Base-by-base conservation (phyloP, 345 rosid species). In the Camelina hispida region DNA sequence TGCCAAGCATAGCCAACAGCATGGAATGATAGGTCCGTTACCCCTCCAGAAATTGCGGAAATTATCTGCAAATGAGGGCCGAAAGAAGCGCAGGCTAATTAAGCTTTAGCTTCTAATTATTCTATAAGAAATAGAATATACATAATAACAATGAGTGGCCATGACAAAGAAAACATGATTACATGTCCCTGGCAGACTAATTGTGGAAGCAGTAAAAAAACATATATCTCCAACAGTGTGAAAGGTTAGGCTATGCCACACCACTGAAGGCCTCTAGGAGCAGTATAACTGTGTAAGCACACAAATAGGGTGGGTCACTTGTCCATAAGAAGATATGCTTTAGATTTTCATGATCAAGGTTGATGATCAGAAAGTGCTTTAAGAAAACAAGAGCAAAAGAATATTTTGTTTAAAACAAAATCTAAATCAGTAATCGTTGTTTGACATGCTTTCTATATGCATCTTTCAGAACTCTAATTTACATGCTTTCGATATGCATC, bases 1-100 rank as follows among this genome's bases (percentile, higher is more conserved):
- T 95, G 99, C 98, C 99, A 95, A 65, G 90, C 77, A 79, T 95
- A 95, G 76, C 99, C 99, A 79, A 92, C 68, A 35, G 96, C 91
- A 75, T 92, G 81, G 76, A 95, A 95, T 61, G 93, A 87, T 59
- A 92, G 87, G 87, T 95, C 99, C 1, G 98, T 95, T 47, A 95
- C 81, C 74, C 99, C 99, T 62, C 99, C 99, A 56, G 96, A 95
- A 66, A 95, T 83, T 47, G 99, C 99, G 52, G 99, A 95, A 73
- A 95, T 79, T 4, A 93, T 89, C 98, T 93, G 91, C 71, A 76
- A 71, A 38, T 5, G 66, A 69, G 52, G 34, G 16, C 10, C 52
- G 55, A 18, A 30, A 43, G 35, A 63, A 43, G 14, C 9, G 9
- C 38, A 43, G 53, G 53, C 38, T 9, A 43, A 25, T 25, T 44